These are phyloP conservation scores for Fistulinella prunicolor DNA, from an alignment of 768 basidiomycete species.

Conservation along the genomic window DNA sequence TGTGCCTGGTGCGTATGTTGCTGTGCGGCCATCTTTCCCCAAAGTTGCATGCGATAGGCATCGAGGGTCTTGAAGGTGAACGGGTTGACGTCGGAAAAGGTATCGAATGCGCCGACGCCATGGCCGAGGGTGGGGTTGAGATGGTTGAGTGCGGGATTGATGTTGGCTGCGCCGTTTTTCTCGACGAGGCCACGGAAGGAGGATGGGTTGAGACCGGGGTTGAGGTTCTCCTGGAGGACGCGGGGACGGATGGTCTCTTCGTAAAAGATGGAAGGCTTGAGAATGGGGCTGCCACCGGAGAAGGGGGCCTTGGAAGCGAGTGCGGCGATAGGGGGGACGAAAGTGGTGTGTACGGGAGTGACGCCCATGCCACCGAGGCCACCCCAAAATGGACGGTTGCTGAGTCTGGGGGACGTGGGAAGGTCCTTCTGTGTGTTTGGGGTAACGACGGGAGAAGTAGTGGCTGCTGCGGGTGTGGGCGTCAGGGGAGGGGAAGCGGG, in stretches of 20 bases:
- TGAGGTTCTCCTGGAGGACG: slow-evolving; percentile 23
- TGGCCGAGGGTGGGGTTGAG: slow-evolving; percentile 22
- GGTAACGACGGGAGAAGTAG: slow-evolving; percentile 40
- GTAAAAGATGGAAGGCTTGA: slow-evolving; percentile 31
- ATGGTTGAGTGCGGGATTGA: slow-evolving; percentile 29
- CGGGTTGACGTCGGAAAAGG: slow-evolving; percentile 74
- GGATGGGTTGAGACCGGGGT: slow-evolving; percentile 25
- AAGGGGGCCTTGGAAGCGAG: slow-evolving; percentile 24
- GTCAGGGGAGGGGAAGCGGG: slow-evolving; percentile 42
- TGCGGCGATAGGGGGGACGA: slow-evolving; percentile 66
- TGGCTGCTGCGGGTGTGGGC: slow-evolving; percentile 17
- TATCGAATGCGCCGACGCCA: slow-evolving; percentile 57
- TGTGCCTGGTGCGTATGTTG: slow-evolving; percentile 45
- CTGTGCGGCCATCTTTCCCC: slow-evolving; percentile 86
- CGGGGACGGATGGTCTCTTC: slow-evolving; percentile 27
- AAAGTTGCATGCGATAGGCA: slow-evolving; percentile 87
- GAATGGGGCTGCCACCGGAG: slow-evolving; percentile 27
- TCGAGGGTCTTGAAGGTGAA: slow-evolving; percentile 89
- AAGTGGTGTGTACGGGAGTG: slow-evolving; percentile 81
- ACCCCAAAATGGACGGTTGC: slow-evolving; percentile 71
- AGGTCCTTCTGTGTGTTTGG: slow-evolving; percentile 80
- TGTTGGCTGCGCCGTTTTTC: slow-evolving; percentile 31
- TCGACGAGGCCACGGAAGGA: slow-evolving; percentile 24
- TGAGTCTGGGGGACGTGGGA: slow-evolving; percentile 56
- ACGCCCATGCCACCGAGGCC: slow-evolving; percentile 66